These are phyloP conservation scores for Sanghuangporus weigelae DNA, from an alignment of 1,284 basidiomycete genomes.

Conservation along the genomic window DNA sequence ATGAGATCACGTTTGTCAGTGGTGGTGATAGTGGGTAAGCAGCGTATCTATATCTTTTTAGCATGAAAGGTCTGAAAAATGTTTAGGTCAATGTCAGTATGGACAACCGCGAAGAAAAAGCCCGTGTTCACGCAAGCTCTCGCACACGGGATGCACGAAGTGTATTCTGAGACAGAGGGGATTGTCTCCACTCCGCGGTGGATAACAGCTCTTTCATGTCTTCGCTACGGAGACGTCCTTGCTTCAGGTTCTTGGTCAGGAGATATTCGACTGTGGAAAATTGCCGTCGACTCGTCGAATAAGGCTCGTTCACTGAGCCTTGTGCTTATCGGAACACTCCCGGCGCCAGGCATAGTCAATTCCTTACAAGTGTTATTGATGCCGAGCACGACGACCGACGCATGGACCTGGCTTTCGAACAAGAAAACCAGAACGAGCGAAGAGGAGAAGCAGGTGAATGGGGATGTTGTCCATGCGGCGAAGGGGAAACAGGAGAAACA, in stretches of 20 bases:
- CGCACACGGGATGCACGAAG: conserved; percentile 82
- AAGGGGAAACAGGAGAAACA: conserved; percentile 23
- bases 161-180: conserved; percentile 68
- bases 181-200: conserved; percentile 76
- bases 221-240: conserved; percentile 90
- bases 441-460: neutral
- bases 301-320: conserved; percentile 46
- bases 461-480: neutral
- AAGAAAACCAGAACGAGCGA: conserved; percentile 12
- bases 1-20: conserved; percentile 88
- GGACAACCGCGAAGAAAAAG: conserved; percentile 95
- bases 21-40: conserved; percentile 93
- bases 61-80: neutral
- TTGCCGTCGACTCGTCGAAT: conserved; percentile 40
- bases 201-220: conserved; percentile 80
- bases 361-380: conserved; percentile 77
- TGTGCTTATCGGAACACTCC: conserved; percentile 54
- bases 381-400: conserved; percentile 44
- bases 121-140: conserved; percentile 81
- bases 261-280: conserved; percentile 81
- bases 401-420: conserved; percentile 37
- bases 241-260: conserved; percentile 95
- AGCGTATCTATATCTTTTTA: neutral
- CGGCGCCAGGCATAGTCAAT: conserved; percentile 81
- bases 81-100: conserved; percentile 81